These are phyloP conservation scores for Neofusicoccum umdonicola DNA, from an alignment of 2,329 filamentous ascomycete genomes.

Conservation along the genomic window DNA sequence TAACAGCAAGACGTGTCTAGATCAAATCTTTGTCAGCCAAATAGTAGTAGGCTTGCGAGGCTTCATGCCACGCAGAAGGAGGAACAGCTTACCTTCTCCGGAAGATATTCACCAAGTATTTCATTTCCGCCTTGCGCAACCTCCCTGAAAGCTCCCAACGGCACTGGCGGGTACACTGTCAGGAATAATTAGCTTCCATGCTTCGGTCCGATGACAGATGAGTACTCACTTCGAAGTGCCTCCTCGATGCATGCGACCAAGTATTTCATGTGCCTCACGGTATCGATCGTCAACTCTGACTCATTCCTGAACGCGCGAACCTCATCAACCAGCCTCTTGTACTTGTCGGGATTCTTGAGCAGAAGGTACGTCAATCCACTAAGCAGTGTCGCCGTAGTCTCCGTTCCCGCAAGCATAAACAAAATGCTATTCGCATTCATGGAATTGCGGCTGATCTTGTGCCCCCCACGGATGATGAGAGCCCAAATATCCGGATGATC, in stretches of 20 bases:
- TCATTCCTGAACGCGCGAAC: background rate
- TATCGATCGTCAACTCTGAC: background rate
- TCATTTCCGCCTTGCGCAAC: constrained; percentile 36
- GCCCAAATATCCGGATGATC: constrained; percentile 35
- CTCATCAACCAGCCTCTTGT: background rate
- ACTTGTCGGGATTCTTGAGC: constrained; percentile 18
- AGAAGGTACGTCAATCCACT: constrained; percentile 38
- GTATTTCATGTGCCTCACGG: background rate
- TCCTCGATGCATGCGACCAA: constrained; percentile 36
- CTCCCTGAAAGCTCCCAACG: constrained; percentile 31
- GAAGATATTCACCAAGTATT: constrained; percentile 37
- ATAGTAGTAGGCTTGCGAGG: no score
- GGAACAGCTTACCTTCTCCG: constrained; percentile 24
- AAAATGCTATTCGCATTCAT: constrained; percentile 17
- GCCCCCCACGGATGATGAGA: constrained; percentile 29
- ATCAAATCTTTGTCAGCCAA: background rate
- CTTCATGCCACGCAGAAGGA: no score
- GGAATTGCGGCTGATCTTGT: background rate
- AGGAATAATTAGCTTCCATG: constrained; percentile 23
- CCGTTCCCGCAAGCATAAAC: constrained; percentile 36
- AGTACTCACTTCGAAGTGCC: constrained; percentile 28
- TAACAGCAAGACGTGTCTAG: constrained; percentile 25
- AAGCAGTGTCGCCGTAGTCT: constrained; percentile 42
- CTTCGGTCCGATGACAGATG: constrained; percentile 44
- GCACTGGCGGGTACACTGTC: constrained; percentile 41